A percentile compares a stretch with the other conserved stretches of the same genome.
phyloP scores from a whole-genome alignment of 1,284 basidiomycete species.

The Ustilago trichophora region DNA sequence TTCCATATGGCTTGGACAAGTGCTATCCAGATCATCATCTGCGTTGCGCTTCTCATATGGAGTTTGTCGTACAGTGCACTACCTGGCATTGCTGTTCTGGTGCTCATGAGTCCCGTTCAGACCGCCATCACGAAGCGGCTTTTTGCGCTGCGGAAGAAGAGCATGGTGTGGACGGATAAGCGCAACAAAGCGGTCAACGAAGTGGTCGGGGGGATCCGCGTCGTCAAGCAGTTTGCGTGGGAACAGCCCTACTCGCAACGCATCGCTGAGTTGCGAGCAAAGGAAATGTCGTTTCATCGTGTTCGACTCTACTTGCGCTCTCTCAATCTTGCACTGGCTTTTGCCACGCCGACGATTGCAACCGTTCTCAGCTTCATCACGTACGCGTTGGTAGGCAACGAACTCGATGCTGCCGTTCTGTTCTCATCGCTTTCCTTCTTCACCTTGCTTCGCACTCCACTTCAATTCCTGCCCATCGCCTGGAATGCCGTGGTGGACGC shows the following conservation, averaged over 20 bases:
- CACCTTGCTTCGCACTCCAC: constrained; percentile 64
- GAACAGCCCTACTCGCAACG: constrained; percentile 67
- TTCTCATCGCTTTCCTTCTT: constrained; percentile 80
- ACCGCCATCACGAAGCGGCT: constrained; percentile 40
- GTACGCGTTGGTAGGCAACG: constrained; percentile 75
- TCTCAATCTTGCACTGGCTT: constrained; percentile 43
- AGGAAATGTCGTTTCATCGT: constrained; percentile 70
- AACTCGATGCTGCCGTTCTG: constrained; percentile 75
- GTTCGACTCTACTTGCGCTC: constrained; percentile 39
- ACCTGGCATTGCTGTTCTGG: constrained; percentile 63
- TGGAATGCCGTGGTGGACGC: constrained; percentile 82
- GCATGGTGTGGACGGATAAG: constrained; percentile 36
- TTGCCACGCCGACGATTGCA: constrained; percentile 45
- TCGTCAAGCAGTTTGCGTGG: constrained; percentile 57
- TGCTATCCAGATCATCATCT: constrained; percentile 35
- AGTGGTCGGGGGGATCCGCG: constrained; percentile 42
- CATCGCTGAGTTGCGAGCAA: constrained; percentile 70
- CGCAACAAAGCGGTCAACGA: constrained; percentile 31
- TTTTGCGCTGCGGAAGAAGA: constrained; percentile 33
- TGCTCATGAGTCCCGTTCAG: constrained; percentile 68
- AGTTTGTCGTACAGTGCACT: constrained; percentile 58
- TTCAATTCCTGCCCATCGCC: constrained; percentile 73
- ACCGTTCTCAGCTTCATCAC: constrained; percentile 46
- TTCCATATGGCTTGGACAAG: constrained; percentile 50
- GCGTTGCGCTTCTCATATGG: constrained; percentile 35